Conservation (phyloP, 768 basidiomycete species). For the Suillus placidus region DNA sequence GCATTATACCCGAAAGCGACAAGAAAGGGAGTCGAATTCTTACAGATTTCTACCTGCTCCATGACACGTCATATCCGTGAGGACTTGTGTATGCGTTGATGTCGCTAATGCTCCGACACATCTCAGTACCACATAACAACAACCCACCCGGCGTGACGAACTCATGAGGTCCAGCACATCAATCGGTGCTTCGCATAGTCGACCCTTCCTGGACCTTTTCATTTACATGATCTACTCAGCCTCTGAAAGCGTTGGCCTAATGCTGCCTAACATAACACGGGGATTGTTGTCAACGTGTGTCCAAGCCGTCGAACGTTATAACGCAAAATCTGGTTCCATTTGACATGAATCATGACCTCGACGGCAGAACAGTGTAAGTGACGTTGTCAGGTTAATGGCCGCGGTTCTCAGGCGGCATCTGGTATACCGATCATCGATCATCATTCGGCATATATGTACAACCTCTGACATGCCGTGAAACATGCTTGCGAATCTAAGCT, state of each 20-base stretch:
- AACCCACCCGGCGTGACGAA: neutral
- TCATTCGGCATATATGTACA: neutral
- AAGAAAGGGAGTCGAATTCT: neutral
- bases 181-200: neutral
- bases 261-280: neutral
- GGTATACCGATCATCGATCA: neutral
- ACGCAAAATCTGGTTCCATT: neutral
- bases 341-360: neutral
- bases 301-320: neutral
- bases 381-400: neutral
- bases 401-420: neutral
- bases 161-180: neutral
- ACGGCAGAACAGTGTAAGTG: neutral
- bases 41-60: neutral
- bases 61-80: constrained; percentile 3
- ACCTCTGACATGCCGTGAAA: neutral
- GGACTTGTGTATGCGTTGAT: neutral
- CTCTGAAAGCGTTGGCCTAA: neutral
- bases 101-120: neutral
- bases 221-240: neutral
- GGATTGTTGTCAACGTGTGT: neutral
- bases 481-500: neutral
- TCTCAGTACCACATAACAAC: neutral
- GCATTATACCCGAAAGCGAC: neutral
- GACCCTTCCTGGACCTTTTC: neutral